Percentiles rank a stretch among this genome's conserved stretches.
phyloP scores from a whole-genome alignment of 1,284 basidiomycete species.

The Melampsora larici-populina region DNA sequence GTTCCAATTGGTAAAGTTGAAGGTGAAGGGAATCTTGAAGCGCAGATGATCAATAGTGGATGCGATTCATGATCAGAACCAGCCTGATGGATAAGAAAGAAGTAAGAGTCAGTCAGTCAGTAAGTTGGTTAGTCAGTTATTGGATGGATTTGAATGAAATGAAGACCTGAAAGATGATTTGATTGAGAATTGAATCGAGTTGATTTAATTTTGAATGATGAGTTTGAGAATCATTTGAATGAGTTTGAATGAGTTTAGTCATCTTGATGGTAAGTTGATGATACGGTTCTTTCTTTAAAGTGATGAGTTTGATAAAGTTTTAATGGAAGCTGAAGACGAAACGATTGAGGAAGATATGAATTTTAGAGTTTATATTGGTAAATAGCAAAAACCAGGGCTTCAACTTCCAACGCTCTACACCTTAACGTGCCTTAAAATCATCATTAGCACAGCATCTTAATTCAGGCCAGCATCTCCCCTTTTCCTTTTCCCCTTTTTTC shows the following conservation, averaged over 20 bases:
- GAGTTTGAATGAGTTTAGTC: background rate
- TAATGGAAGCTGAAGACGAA: background rate
- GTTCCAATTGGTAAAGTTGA: background rate
- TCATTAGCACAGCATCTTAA: no score
- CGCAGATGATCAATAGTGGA: conserved; percentile 26
- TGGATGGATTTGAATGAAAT: background rate
- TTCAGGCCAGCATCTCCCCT: no score
- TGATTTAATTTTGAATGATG: background rate
- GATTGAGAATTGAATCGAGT: background rate
- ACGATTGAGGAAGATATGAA: no score
- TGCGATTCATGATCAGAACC: conserved; percentile 31
- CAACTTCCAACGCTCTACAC: no score
- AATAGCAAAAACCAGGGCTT: no score
- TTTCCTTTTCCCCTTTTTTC: no score
- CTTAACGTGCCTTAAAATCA: no score
- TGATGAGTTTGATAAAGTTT: background rate
- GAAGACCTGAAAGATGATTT: conserved; percentile 1
- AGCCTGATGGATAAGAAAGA: background rate
- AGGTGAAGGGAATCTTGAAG: conserved; percentile 18
- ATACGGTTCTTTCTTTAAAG: no score
- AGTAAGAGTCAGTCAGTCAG: background rate
- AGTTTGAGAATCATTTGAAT: background rate
- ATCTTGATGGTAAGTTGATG: background rate
- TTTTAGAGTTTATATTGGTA: no score
- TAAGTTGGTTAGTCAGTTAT: background rate